Conservation (phyloP, 1,284 basidiomycete genomes). For the Retiboletus flavoniger region DNA sequence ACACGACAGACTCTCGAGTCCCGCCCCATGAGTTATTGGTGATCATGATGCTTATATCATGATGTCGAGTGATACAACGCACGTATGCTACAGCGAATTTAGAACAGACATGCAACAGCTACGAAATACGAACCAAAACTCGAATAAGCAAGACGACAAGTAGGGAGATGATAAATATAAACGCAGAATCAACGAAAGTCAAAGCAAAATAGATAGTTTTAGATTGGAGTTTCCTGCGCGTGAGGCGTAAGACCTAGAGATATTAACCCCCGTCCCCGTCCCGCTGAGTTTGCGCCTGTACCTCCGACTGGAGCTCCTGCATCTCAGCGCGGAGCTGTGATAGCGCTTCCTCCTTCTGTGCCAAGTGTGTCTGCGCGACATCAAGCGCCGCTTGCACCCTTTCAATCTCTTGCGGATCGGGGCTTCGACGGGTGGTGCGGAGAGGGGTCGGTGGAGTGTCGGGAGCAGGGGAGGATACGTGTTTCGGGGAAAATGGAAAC, state of each 20-base stretch:
- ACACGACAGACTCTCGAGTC: too few relatives aligned
- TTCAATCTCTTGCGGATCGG: slow-evolving; percentile 15
- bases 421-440: not conserved
- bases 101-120: not conserved
- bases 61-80: too few relatives aligned
- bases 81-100: not conserved
- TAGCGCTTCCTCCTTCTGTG: slow-evolving; percentile 25
- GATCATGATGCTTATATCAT: too few relatives aligned
- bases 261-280: not conserved
- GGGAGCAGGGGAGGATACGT: slow-evolving; percentile 16
- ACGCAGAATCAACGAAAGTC: not conserved
- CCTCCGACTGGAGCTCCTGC: slow-evolving; percentile 15
- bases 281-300: not conserved
- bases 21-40: too few relatives aligned
- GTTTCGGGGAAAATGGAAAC: slow-evolving; percentile 26
- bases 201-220: slow-evolving; percentile 1
- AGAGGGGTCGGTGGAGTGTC: not conserved
- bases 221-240: not conserved
- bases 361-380: slow-evolving; percentile 18
- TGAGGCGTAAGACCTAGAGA: not conserved
- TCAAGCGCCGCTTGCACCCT: slow-evolving; percentile 21
- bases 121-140: not conserved
- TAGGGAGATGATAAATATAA: not conserved
- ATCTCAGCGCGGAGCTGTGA: slow-evolving; percentile 22
- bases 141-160: not conserved